These are phyloP conservation scores for Davidsoniella neocaledoniae DNA, from an alignment of 2,329 filamentous ascomycete genomes.

Conservation along the genomic window DNA sequence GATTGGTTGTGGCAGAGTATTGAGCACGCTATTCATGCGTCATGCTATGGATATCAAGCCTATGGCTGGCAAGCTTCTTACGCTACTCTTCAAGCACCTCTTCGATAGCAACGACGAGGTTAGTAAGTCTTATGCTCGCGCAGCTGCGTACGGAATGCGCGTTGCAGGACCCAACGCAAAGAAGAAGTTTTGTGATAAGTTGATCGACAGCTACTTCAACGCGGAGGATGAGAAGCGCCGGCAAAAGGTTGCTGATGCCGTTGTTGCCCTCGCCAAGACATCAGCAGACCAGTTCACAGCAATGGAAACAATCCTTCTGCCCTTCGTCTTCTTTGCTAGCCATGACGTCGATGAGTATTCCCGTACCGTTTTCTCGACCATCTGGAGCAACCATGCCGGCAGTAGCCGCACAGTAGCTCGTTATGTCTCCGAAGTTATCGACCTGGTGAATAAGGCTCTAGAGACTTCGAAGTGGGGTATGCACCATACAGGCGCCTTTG, in stretches of 20 bases:
- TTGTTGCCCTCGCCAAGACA: constrained; percentile 67
- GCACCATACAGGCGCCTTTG: constrained; percentile 72
- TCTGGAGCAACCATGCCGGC: constrained; percentile 83
- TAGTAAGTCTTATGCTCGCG: constrained; percentile 70
- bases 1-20: constrained; percentile 71
- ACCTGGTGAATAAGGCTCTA: constrained; percentile 48
- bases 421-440: constrained; percentile 68
- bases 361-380: constrained; percentile 60
- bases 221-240: constrained; percentile 63
- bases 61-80: constrained; percentile 60
- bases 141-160: constrained; percentile 69
- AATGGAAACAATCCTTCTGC: constrained; percentile 58
- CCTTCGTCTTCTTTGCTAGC: constrained; percentile 75
- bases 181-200: constrained; percentile 32
- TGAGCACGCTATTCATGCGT: constrained; percentile 71
- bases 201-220: constrained; percentile 59
- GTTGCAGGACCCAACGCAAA: constrained; percentile 33
- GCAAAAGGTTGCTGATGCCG: constrained; percentile 64
- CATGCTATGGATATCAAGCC: constrained; percentile 59
- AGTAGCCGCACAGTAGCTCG: constrained; percentile 66
- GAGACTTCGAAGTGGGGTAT: constrained; percentile 76
- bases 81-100: constrained; percentile 61
- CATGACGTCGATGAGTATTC: constrained; percentile 74
- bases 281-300: constrained; percentile 77
- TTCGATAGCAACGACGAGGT: constrained; percentile 91